Evolutionary conservation across 2,329 filamentous ascomycete species (phyloP).

Genomic region (Triangularia setosa): DNA sequence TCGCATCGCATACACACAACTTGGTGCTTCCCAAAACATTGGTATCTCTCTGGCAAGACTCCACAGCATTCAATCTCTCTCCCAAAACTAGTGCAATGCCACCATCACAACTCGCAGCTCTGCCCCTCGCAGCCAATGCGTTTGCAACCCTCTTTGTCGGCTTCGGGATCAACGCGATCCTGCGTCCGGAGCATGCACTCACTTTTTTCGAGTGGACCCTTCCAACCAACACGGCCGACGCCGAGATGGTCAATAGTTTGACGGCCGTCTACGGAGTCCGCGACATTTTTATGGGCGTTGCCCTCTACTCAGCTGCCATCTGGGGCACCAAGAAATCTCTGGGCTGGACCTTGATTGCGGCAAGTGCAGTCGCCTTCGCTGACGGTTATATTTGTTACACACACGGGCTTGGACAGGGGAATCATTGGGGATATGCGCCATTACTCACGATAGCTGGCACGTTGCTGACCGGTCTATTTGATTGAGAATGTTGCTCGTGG

Average conservation of each 20-base stretch:
- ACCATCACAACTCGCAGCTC: neutral
- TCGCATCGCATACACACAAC: no score
- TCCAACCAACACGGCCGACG: neutral
- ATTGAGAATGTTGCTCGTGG: neutral
- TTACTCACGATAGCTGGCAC: neutral
- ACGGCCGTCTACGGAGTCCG: neutral
- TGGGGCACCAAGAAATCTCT: neutral
- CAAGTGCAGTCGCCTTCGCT: neutral
- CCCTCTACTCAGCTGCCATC: neutral
- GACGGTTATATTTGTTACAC: neutral
- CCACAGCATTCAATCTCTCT: neutral
- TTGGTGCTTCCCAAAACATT: no score
- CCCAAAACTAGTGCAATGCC: neutral
- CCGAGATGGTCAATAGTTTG: neutral
- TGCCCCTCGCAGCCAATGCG: neutral
- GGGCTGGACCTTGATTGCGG: neutral
- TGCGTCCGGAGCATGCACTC: neutral
- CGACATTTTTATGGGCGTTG: neutral
- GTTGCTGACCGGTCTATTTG: neutral
- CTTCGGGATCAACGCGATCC: neutral
- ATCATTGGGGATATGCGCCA: neutral
- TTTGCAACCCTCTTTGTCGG: neutral
- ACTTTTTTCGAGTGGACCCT: neutral
- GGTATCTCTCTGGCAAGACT: neutral
- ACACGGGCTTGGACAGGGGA: neutral